A percentile compares a stretch with the other conserved stretches of the same genome.
Conservation (phyloP, 306 rosid genomes). For the Gillenia trifoliata region DNA sequence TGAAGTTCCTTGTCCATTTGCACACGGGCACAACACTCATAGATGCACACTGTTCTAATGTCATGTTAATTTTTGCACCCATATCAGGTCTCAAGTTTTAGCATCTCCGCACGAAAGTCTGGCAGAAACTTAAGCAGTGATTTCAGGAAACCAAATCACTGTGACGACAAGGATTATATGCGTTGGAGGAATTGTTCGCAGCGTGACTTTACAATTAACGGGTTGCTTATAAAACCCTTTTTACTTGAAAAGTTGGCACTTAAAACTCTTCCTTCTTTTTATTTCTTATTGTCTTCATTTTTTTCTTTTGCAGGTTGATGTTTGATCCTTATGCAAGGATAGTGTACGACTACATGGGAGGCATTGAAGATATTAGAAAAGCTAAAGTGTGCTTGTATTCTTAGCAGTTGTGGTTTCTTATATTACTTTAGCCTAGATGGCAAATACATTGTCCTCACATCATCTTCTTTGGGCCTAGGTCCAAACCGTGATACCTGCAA, state of each 20-base stretch:
- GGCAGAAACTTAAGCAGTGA: slow-evolving; percentile 21
- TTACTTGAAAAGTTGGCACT: slow-evolving; percentile 21
- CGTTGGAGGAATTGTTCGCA: slow-evolving; percentile 82
- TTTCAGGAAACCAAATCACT: slow-evolving; percentile 34
- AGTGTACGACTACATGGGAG: slow-evolving; percentile 82
- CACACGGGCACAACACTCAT: background rate
- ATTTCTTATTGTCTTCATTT: background rate
- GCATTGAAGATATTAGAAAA: slow-evolving; percentile 64
- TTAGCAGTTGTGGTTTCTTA: slow-evolving; percentile 31
- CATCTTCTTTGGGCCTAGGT: slow-evolving; percentile 55
- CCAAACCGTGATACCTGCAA: slow-evolving; percentile 69
- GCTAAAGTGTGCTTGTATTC: slow-evolving; percentile 60
- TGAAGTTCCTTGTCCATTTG: background rate
- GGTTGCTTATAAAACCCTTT: slow-evolving; percentile 48
- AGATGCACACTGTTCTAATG: background rate
- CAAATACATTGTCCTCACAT: slow-evolving; percentile 21
- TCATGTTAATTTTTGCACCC: background rate
- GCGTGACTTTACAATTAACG: slow-evolving; percentile 87
- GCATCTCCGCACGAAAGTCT: slow-evolving; percentile 33
- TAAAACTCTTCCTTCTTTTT: slow-evolving; percentile 8
- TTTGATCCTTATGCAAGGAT: slow-evolving; percentile 64
- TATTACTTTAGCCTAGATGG: slow-evolving; percentile 20
- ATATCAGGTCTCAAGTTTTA: slow-evolving; percentile 84
- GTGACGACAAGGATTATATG: slow-evolving; percentile 62
- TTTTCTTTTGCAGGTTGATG: slow-evolving; percentile 60